A percentile compares a stretch with the other conserved stretches of the same genome.
phyloP scores from a whole-genome alignment of 1,284 basidiomycete species.

The Takashimella koratensis region DNA sequence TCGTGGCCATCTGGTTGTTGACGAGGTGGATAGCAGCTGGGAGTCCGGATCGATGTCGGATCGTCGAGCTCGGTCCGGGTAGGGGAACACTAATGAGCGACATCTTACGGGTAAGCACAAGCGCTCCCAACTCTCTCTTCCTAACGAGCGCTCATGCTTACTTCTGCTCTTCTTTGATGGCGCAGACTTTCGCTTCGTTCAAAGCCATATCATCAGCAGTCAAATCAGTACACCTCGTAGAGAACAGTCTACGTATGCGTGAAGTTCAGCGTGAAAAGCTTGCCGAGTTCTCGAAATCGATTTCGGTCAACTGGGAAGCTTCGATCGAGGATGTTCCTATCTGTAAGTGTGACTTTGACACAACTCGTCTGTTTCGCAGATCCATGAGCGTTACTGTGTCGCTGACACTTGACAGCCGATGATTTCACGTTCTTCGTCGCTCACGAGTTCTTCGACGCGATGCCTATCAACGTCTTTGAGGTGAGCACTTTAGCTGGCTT shows the following conservation, averaged over 20 bases:
- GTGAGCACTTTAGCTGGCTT: constrained; percentile 49
- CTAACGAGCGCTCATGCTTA: constrained; percentile 1
- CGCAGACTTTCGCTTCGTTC: constrained; percentile 39
- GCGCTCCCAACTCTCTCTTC: too few species aligned
- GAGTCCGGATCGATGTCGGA: constrained; percentile 56
- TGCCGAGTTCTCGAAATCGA: constrained; percentile 15
- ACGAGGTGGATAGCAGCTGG: constrained; percentile 69
- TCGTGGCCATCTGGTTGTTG: constrained; percentile 80
- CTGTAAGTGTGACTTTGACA: constrained; percentile 43
- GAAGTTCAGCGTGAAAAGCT: constrained; percentile 63
- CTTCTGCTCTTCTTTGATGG: constrained; percentile 3
- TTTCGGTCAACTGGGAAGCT: constrained; percentile 68
- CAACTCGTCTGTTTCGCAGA: too few species aligned
- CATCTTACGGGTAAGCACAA: constrained; percentile 67
- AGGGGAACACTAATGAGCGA: constrained; percentile 89
- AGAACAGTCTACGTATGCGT: constrained; percentile 69
- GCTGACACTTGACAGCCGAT: too few species aligned
- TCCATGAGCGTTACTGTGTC: too few species aligned
- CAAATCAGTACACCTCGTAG: constrained; percentile 68
- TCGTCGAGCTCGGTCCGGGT: constrained; percentile 93
- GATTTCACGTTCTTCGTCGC: constrained; percentile 84
- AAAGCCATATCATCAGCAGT: constrained; percentile 59
- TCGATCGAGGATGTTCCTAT: constrained; percentile 63
- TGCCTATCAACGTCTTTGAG: constrained; percentile 88
- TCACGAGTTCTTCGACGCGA: constrained; percentile 97